Evolutionary conservation across 2,329 filamentous ascomycete species (phyloP), one percentile per base, ranked within the genome.

Genomic region (Aspergillus sp.): DNA sequence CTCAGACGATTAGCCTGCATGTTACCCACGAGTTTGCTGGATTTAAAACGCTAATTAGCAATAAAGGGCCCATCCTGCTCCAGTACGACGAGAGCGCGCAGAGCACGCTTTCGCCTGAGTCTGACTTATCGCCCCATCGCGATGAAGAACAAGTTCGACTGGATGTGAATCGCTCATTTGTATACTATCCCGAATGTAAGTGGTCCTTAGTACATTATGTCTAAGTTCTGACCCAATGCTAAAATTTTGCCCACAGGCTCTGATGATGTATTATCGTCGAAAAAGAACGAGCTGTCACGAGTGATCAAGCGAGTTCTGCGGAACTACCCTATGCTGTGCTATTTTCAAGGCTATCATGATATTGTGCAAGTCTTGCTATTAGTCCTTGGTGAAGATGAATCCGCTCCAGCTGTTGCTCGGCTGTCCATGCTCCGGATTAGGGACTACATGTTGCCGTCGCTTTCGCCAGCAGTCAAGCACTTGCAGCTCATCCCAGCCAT

Each of bases 281-380:
- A 90, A 70, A 97, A 95, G 71, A 72, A 81, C 55, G 87, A 95
- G 68, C 84, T 99, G 2, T 93, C 87, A 7, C 79, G 86, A 62
- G 82, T 99, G 51, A 98, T 99, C 68, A 85, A 85, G 52, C 84
- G 89, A 63, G 86, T 96, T 14, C 84, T 99, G 46, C 88, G 96
- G 53, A 84, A 84, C 35, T 84, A 96, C 68, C 91, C 93, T 15
- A 87, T 88, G 72, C 85, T 99, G 37, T 91, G 87, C 79, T 99
- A 99, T 77, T 99, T 99, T 75, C 95, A 99, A 78, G 95, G 95
- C 72, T 99, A 96, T 73, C 95, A 99, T 75, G 95, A 99, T 77
- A 98, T 99, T 69, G 95, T 91, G 66, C 96, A 99, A 77, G 95
- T 99, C 23, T 83, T 99, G 59, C 84, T 98, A 41, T 84, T 99